phyloP scores from a whole-genome alignment of 345 rosid species.

The Camelina hispida region DNA sequence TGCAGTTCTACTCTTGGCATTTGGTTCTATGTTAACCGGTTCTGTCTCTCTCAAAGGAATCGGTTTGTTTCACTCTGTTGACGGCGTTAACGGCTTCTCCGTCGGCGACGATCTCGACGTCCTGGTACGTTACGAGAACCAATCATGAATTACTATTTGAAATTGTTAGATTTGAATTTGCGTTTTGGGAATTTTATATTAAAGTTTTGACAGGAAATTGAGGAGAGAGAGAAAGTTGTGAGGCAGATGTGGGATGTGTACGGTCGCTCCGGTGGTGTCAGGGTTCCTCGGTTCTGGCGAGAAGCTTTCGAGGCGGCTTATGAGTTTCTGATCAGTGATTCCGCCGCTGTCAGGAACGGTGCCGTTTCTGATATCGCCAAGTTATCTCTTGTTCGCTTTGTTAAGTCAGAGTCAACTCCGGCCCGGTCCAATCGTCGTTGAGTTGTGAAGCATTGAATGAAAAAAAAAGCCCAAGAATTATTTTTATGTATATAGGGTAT shows the following conservation, averaged over 20 bases:
- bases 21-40: too few species aligned
- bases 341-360: constrained; percentile 50
- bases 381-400: constrained; percentile 54
- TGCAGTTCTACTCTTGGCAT: too few species aligned
- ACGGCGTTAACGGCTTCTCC: too few species aligned
- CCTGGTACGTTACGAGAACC: too few species aligned
- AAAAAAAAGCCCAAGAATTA: too few species aligned
- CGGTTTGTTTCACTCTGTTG: too few species aligned
- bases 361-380: constrained; percentile 86
- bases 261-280: constrained; percentile 56
- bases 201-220: constrained; percentile 57
- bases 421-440: constrained; percentile 34
- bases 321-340: constrained; percentile 67
- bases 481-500: constrained; percentile 18
- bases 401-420: constrained; percentile 44
- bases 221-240: constrained; percentile 82
- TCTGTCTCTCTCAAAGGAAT: too few species aligned
- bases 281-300: constrained; percentile 71
- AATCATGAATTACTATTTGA: too few species aligned
- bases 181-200: neutral
- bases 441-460: neutral
- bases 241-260: constrained; percentile 84
- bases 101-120: too few species aligned
- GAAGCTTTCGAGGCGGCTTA: constrained; percentile 87
- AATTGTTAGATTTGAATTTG: too few species aligned